Percentiles rank a stretch among this genome's conserved stretches.
These are phyloP conservation scores for Lathyrus sativus DNA, from an alignment of 306 rosid genomes.

Conservation along the genomic window DNA sequence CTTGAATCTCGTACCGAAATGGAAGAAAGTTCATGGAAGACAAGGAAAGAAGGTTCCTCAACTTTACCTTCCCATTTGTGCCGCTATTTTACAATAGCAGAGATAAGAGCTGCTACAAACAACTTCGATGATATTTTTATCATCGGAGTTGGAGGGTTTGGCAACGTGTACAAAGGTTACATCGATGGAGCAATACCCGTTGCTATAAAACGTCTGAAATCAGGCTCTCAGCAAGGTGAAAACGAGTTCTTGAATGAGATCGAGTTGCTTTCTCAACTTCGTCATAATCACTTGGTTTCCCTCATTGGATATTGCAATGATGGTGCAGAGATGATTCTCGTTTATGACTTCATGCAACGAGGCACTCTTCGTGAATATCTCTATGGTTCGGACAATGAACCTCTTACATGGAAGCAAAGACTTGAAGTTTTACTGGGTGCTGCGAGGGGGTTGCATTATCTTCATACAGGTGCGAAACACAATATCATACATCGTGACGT, in stretches of 20 bases:
- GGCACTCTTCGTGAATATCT: slow-evolving; percentile 47
- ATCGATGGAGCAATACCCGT: not conserved
- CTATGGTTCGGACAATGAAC: not conserved
- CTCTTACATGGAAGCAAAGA: slow-evolving; percentile 41
- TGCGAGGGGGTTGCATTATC: slow-evolving; percentile 46
- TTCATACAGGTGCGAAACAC: slow-evolving; percentile 35
- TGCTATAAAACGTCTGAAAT: slow-evolving; percentile 34
- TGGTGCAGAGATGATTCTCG: slow-evolving; percentile 36
- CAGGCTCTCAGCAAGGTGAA: slow-evolving; percentile 29
- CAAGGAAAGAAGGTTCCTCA: not conserved
- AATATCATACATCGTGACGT: slow-evolving; percentile 52
- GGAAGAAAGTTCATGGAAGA: not conserved
- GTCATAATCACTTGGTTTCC: slow-evolving; percentile 39
- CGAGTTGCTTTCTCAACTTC: slow-evolving; percentile 38
- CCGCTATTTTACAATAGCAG: slow-evolving; percentile 32
- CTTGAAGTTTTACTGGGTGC: slow-evolving; percentile 39
- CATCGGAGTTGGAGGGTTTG: slow-evolving; percentile 42
- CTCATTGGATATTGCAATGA: slow-evolving; percentile 42
- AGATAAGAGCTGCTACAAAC: slow-evolving; percentile 36
- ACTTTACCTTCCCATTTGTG: slow-evolving; percentile 37
- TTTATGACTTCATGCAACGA: slow-evolving; percentile 44
- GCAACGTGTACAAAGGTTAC: slow-evolving; percentile 44
- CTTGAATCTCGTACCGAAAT: not conserved
- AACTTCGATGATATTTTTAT: slow-evolving; percentile 36
- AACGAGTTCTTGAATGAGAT: slow-evolving; percentile 39